Base-by-base conservation (phyloP, 345 rosid genomes). In the Balakata baccata region DNA sequence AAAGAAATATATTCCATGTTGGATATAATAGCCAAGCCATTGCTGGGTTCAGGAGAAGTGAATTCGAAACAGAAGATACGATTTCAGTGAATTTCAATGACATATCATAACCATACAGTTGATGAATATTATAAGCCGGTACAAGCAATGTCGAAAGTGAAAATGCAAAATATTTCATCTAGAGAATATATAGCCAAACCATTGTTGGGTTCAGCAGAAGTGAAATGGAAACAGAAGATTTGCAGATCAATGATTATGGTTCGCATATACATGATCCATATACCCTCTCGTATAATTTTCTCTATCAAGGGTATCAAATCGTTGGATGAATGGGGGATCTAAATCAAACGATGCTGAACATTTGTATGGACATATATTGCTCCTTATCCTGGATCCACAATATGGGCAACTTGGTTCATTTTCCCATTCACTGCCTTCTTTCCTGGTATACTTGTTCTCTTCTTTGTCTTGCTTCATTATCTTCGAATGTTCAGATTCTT, bases 1-100 rank as follows among this genome's bases (percentile, higher is more conserved):
- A 53, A 29, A 25, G 69, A 60, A 68, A 68, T 75, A 50, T 22
- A 38, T 29, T 75, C 41, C 63, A 51, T 68, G 47, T 49, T 60
- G 52, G 56, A 17, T 22, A 23, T 54, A 14, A 25, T 68, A 22
- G 29, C 43, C 49, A 75, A 60, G 11, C 46, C 53, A 51, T 20
- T 68, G 29, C 22, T 2, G 18, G 38, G 16, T 45, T 74, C 17
- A 4, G 72, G 0, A 22, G 18, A 38, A 62, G 8, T 61, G 63
- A 75, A 60, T 38, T 22, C 14, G 56, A 50, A 41, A 51, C 0
- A 41, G 54, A 68, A 14, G 73, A 50, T 68, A 37, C 18, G 41
- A 22, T 47, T 45, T 49, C 59, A 13, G 20, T n/a, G 6, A 0
- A 46, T 18, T 29, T 69, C 43, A 49, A 50, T 11, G 64, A 52